Evolutionary conservation across 2,329 filamentous ascomycete genomes (phyloP), one percentile per base, ranked within the genome.

Genomic region (Gaeumannomyces tritici): DNA sequence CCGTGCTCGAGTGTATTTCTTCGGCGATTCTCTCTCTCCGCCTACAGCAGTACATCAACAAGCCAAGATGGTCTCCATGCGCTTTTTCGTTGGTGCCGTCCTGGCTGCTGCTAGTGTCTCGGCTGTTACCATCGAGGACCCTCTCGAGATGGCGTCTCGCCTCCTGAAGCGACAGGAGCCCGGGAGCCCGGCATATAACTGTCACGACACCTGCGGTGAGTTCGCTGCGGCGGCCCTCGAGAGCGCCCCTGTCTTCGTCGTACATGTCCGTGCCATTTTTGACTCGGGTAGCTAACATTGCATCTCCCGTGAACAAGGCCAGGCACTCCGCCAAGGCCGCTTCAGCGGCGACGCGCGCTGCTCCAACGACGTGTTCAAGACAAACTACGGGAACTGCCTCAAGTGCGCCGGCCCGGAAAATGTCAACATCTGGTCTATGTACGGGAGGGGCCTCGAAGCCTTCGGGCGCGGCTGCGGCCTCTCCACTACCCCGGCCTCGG

Each of bases 121-220:
- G 13, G 62, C 65, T 21, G 35, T 47, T 11, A n/a, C 21, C 21
- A 13, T 26, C 11, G 57, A 55, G 4, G 33, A 58, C 47, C 27
- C 57, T 21, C 51, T 59, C 9, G 56, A 59, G 18, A 42, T 59
- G 42, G 42, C 29, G 21, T 55, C 57, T 18, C 61, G 28, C 35
- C 62, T 70, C n/a, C 18, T 62, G 13, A 64, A 60, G 66, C 75
- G 75, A 59, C 73, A 75, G 62, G 72, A 73, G 9, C 72, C 73
- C 11, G 76, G 76, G 31, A 74, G 73, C 13, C 72, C 75, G 1
- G 62, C 67, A 0, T 79, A 77, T 68, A 75, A 77, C 64, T 79
- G 77, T 67, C 76, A 78, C 63, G 73, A 77, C 63, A 76, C 76
- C 66, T 79, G 76, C 68, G 76, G 76, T 77, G 67, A 55, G 73